Conservation (phyloP, 768 basidiomycete species). For the Rubroboletus satanas region DNA sequence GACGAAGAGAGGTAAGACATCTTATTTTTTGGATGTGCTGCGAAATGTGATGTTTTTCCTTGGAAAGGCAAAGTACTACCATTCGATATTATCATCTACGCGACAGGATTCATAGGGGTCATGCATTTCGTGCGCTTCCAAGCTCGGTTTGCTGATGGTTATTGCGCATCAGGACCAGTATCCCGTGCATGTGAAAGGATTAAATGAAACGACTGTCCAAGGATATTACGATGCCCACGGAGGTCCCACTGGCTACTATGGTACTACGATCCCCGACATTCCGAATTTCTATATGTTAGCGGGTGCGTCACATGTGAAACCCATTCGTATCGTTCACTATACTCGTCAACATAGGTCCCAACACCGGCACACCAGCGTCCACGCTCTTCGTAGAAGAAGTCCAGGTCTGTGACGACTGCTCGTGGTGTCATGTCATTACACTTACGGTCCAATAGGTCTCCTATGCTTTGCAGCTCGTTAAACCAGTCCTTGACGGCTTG, state of each 20-base stretch:
- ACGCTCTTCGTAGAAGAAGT: slow-evolving; percentile 28
- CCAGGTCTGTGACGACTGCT: slow-evolving; percentile 19
- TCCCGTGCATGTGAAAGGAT: slow-evolving; percentile 24
- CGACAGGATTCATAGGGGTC: slow-evolving; percentile 34
- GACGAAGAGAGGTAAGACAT: slow-evolving; percentile 21
- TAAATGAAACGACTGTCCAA: slow-evolving; percentile 18
- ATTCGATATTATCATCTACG: slow-evolving; percentile 34
- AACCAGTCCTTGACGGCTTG: slow-evolving; percentile 25
- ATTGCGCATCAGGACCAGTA: slow-evolving; percentile 17
- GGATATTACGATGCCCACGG: slow-evolving; percentile 29
- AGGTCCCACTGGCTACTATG: slow-evolving; percentile 34
- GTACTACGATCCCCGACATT: slow-evolving; percentile 34
- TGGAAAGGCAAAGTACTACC: slow-evolving; percentile 24
- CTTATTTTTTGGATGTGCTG: neutral
- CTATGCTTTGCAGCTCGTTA: slow-evolving; percentile 29
- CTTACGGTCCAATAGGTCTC: slow-evolving; percentile 17
- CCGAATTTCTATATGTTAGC: slow-evolving; percentile 35
- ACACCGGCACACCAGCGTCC: slow-evolving; percentile 24
- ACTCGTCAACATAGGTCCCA: slow-evolving; percentile 20
- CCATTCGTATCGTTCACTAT: neutral
- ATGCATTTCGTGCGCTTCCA: neutral
- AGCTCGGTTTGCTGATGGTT: neutral
- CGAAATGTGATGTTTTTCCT: neutral
- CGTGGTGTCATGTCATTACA: neutral
- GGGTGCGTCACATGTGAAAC: slow-evolving; percentile 17